Percentiles rank a stretch among this genome's conserved stretches.
Evolutionary conservation across 371 early-diverging fungal species (phyloP).

Genomic region (Apophysomyces elegans): DNA sequence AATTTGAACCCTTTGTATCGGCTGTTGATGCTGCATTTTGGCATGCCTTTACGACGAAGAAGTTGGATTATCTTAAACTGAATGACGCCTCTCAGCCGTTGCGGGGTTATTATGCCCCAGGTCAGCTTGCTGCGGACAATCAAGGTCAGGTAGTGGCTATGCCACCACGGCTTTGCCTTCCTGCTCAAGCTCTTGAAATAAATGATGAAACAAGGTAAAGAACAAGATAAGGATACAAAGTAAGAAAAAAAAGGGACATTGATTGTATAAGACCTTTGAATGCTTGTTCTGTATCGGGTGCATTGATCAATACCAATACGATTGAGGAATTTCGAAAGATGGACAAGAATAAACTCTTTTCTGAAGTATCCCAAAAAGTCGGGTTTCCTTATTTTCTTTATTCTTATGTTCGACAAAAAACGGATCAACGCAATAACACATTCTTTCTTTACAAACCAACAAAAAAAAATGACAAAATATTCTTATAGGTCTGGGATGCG

Average conservation of each 20-base stretch:
- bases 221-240: not conserved
- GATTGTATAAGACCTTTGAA: conserved; percentile 6
- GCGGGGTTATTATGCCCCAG: conserved; percentile 68
- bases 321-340: conserved; percentile 84
- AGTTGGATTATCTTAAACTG: conserved; percentile 80
- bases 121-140: conserved; percentile 34
- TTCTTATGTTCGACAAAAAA: not conserved
- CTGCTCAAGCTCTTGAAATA: conserved; percentile 38
- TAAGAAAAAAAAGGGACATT: conserved; percentile 5
- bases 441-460: not conserved
- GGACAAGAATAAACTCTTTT: conserved; percentile 78
- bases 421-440: not conserved
- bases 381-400: conserved; percentile 18
- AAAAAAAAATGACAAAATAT: too few relatives aligned
- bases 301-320: conserved; percentile 86
- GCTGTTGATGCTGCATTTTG: conserved; percentile 92
- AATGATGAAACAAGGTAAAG: conserved; percentile 28
- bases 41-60: conserved; percentile 80
- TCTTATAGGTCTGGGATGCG: conserved; percentile 64
- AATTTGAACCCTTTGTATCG: conserved; percentile 83
- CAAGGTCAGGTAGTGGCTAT: conserved; percentile 20
- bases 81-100: conserved; percentile 66
- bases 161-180: conserved; percentile 35
- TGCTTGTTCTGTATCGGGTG: conserved; percentile 58
- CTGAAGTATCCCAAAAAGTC: conserved; percentile 39